phyloP scores from a whole-genome alignment of 1,284 basidiomycete species.

The Puccinia triticina region DNA sequence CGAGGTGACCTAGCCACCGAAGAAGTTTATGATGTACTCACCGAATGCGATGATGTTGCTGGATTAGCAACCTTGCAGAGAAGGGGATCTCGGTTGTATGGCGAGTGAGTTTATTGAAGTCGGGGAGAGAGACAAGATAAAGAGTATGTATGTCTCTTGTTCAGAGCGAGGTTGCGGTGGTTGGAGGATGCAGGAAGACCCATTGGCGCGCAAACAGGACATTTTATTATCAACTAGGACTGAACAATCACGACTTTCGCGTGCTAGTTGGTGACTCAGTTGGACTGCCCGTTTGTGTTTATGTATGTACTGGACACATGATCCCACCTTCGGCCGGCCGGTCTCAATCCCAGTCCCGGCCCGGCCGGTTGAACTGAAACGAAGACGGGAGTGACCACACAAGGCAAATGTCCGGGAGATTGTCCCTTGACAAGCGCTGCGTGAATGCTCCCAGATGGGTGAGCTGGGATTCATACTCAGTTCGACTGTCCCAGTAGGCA shows the following conservation, averaged over 20 bases:
- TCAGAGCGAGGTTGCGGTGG: neutral
- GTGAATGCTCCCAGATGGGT: no score
- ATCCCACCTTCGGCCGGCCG: neutral
- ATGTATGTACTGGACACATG: neutral
- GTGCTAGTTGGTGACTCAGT: neutral
- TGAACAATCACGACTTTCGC: neutral
- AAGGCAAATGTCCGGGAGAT: no score
- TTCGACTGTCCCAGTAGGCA: no score
- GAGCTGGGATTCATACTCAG: no score
- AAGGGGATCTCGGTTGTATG: neutral
- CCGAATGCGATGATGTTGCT: neutral
- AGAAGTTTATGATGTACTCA: neutral
- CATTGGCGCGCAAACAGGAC: neutral
- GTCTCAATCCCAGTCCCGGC: neutral
- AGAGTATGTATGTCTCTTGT: neutral
- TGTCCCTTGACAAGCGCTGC: no score
- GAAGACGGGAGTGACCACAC: no score
- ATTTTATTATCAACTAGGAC: no score
- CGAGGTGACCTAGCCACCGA: neutral
- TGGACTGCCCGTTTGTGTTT: neutral
- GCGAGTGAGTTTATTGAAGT: neutral
- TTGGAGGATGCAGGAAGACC: neutral
- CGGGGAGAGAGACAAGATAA: neutral
- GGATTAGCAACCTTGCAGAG: slow-evolving; percentile 1
- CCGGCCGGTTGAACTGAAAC: neutral